A percentile compares a stretch with the other conserved stretches of the same genome.
Evolutionary conservation across 768 basidiomycete species (phyloP).

Genomic region (Mycena belliarum): DNA sequence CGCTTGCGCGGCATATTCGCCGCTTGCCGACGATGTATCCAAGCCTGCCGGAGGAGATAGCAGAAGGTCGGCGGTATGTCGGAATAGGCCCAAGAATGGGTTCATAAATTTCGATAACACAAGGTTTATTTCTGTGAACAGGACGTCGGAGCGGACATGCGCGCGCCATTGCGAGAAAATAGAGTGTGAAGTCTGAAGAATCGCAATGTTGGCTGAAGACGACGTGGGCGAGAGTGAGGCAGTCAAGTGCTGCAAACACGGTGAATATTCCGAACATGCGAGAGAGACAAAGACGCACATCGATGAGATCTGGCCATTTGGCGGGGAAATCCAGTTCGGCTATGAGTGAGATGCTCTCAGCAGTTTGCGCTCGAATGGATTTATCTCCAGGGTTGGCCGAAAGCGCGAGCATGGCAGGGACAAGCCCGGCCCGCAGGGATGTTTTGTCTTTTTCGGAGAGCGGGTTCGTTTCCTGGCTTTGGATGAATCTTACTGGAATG

Average conservation of each 20-base stretch:
- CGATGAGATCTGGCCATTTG: slow-evolving; percentile 86
- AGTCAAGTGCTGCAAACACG: slow-evolving; percentile 77
- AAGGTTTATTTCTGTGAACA: slow-evolving; percentile 90
- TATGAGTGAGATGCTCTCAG: slow-evolving; percentile 90
- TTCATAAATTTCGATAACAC: slow-evolving; percentile 82
- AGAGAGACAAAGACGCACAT: slow-evolving; percentile 56
- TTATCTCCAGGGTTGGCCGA: slow-evolving; percentile 69
- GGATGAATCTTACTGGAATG: neutral
- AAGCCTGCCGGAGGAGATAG: slow-evolving; percentile 42
- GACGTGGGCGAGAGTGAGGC: slow-evolving; percentile 76
- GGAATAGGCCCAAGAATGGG: slow-evolving; percentile 84
- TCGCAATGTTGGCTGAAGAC: slow-evolving; percentile 84
- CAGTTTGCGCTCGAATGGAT: slow-evolving; percentile 78
- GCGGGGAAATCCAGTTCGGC: slow-evolving; percentile 90
- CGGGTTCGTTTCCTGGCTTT: slow-evolving; percentile 66
- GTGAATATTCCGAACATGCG: neutral
- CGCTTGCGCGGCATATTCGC: slow-evolving; percentile 56
- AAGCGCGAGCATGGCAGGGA: slow-evolving; percentile 89
- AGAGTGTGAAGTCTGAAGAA: slow-evolving; percentile 92
- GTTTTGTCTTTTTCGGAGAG: slow-evolving; percentile 72
- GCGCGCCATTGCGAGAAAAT: slow-evolving; percentile 95
- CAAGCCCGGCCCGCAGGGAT: slow-evolving; percentile 71
- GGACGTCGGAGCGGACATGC: slow-evolving; percentile 80
- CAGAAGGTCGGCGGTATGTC: slow-evolving; percentile 58
- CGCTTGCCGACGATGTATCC: slow-evolving; percentile 32